Evolutionary conservation across 2,329 filamentous ascomycete species (phyloP).

Genomic region (Neocatenulostroma microsporum): DNA sequence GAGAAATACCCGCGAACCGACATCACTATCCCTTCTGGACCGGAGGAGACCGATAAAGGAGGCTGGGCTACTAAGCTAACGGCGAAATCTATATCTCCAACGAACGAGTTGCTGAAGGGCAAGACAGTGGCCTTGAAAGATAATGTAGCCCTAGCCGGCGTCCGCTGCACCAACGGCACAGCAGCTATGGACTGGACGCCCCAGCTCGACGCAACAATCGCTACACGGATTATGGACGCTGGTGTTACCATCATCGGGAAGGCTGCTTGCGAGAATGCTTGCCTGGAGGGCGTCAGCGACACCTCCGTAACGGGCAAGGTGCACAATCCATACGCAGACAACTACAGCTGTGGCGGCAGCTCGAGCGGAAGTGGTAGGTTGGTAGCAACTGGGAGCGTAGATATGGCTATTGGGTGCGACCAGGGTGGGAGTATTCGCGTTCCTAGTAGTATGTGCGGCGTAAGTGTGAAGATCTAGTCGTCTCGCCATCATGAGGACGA

Average conservation of each 20-base stretch:
- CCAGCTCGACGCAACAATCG: conserved; percentile 40
- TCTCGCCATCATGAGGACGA: too few relatives aligned
- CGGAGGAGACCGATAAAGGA: conserved; percentile 12
- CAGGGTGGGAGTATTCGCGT: conserved; percentile 33
- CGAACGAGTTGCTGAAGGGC: conserved; percentile 8
- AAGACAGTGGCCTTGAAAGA: conserved; percentile 39
- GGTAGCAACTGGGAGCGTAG: conserved; percentile 33
- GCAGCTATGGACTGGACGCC: conserved; percentile 30
- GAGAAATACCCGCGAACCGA: conserved; percentile 13
- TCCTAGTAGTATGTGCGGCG: conserved; percentile 30
- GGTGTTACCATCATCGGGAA: conserved; percentile 40
- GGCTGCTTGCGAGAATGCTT: conserved; percentile 40
- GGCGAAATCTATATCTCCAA: conserved; percentile 10
- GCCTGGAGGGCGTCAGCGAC: conserved; percentile 14
- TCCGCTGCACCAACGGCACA: conserved; percentile 40
- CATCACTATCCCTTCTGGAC: conserved; percentile 6
- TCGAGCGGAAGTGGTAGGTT: conserved; percentile 38
- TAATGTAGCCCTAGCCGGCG: conserved; percentile 39
- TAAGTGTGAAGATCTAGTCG: too few relatives aligned
- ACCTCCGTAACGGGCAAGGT: conserved; percentile 26
- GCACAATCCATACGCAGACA: conserved; percentile 38
- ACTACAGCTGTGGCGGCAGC: conserved; percentile 40
- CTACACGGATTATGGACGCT: conserved; percentile 36
- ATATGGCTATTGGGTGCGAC: conserved; percentile 32
- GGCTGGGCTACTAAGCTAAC: conserved; percentile 16